These are phyloP conservation scores for Saccharomyces mikatae DNA, from an alignment of 805 yeast species.

Conservation along the genomic window DNA sequence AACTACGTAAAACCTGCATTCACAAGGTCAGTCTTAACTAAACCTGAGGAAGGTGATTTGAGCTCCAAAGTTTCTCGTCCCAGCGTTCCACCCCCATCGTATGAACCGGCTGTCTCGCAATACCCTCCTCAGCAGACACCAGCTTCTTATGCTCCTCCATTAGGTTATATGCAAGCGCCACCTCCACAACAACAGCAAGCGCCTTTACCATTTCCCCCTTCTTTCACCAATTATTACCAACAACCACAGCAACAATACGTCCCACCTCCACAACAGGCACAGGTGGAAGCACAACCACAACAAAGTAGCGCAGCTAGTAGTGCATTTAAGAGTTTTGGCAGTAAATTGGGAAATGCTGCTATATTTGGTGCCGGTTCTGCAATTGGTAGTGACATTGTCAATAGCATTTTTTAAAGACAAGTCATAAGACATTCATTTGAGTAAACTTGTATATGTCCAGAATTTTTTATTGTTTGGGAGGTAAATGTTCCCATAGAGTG, in stretches of 20 bases:
- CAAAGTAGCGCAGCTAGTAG: conserved; percentile 11
- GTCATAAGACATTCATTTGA: not conserved
- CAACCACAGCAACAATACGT: conserved; percentile 3
- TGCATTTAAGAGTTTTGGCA: conserved; percentile 47
- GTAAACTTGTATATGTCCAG: not conserved
- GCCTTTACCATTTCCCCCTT: conserved; percentile 1
- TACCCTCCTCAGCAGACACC: not conserved
- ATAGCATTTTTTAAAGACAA: not conserved
- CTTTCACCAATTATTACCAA: not conserved
- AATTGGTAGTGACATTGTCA: conserved; percentile 63
- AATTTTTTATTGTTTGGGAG: not conserved
- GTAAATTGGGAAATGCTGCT: conserved; percentile 71
- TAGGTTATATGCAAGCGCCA: conserved; percentile 1
- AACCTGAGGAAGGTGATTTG: not conserved
- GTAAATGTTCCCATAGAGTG: not conserved
- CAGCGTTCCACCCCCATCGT: not conserved
- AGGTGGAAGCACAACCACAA: conserved; percentile 3
- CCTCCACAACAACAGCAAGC: conserved; percentile 2
- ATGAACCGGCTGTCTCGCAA: not conserved
- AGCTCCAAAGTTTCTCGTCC: not conserved
- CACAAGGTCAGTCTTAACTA: conserved; percentile 1
- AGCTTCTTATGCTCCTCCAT: conserved; percentile 3
- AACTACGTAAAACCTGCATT: conserved; percentile 55
- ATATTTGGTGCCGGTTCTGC: conserved; percentile 90
- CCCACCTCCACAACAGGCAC: conserved; percentile 3